Evolutionary conservation across 1,284 basidiomycete genomes (phyloP).

Genomic region (Cryptococcus sp.): DNA sequence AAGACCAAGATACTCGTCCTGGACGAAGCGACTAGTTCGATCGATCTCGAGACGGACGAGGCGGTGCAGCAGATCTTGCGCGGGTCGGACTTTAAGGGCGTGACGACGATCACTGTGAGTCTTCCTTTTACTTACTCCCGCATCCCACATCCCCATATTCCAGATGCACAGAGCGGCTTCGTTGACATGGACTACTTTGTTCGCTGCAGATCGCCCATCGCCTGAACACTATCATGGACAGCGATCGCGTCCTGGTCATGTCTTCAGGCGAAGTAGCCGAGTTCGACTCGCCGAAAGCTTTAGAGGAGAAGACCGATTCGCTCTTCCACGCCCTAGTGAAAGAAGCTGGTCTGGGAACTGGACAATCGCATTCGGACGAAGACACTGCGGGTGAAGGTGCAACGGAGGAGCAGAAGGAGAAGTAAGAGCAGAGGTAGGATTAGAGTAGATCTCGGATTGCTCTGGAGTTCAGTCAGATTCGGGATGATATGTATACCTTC

Average conservation of each 20-base stretch:
- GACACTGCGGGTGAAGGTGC: no score
- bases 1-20: constrained; percentile 85
- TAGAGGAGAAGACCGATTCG: constrained; percentile 57
- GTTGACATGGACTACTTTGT: not conserved
- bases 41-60: constrained; percentile 86
- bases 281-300: constrained; percentile 68
- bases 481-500: no score
- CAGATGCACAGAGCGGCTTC: constrained; percentile 1
- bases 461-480: no score
- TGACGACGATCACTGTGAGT: constrained; percentile 77
- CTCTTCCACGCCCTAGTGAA: constrained; percentile 32
- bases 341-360: constrained; percentile 28
- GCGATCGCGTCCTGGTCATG: constrained; percentile 80
- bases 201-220: constrained; percentile 65
- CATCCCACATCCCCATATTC: not conserved
- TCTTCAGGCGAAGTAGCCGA: constrained; percentile 73
- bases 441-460: no score
- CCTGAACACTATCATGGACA: constrained; percentile 87
- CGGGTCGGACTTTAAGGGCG: constrained; percentile 55
- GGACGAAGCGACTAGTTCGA: constrained; percentile 67
- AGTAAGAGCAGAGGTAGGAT: no score
- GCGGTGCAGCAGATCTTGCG: constrained; percentile 57
- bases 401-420: no score
- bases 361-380: no score
- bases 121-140: not conserved